These are phyloP conservation scores for Alternaria hordeiaustralica DNA, from an alignment of 2,329 filamentous ascomycete genomes.

Conservation along the genomic window DNA sequence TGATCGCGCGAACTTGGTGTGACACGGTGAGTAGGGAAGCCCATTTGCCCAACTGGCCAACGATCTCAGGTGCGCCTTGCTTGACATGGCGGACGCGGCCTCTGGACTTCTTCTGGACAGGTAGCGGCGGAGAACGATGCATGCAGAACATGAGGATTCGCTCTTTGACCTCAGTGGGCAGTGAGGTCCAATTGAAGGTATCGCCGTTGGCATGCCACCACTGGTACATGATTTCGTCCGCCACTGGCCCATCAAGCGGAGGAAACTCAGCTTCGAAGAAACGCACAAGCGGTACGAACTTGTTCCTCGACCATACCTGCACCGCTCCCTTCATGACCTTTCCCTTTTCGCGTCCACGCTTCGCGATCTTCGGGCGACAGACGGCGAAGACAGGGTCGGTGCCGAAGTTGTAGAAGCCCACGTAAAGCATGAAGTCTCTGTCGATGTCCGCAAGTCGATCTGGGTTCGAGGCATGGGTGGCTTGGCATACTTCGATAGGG, in stretches of 20 bases:
- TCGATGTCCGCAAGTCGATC: background rate
- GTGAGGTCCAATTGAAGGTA: conserved; percentile 30
- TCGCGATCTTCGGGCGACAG: background rate
- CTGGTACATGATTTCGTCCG: conserved; percentile 2
- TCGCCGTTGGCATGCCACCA: conserved; percentile 36
- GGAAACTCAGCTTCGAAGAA: conserved; percentile 19
- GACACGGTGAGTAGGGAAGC: conserved; percentile 25
- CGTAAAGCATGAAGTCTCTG: background rate
- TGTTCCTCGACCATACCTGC: background rate
- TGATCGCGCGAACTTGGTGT: conserved; percentile 29
- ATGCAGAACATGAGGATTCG: conserved; percentile 30
- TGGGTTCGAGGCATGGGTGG: background rate
- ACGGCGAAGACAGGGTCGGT: background rate
- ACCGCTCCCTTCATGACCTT: background rate
- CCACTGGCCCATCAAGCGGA: background rate
- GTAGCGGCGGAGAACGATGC: background rate
- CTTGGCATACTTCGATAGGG: conserved; percentile 9
- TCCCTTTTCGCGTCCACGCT: background rate
- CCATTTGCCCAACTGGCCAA: conserved; percentile 25
- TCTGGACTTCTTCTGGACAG: background rate
- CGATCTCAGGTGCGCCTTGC: conserved; percentile 20
- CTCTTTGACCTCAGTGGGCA: conserved; percentile 39
- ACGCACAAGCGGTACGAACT: conserved; percentile 1
- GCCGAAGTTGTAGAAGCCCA: conserved; percentile 15
- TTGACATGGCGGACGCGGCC: background rate